Evolutionary conservation across 2,329 filamentous ascomycete genomes (phyloP).

Genomic region (Arachnomyces sp.): DNA sequence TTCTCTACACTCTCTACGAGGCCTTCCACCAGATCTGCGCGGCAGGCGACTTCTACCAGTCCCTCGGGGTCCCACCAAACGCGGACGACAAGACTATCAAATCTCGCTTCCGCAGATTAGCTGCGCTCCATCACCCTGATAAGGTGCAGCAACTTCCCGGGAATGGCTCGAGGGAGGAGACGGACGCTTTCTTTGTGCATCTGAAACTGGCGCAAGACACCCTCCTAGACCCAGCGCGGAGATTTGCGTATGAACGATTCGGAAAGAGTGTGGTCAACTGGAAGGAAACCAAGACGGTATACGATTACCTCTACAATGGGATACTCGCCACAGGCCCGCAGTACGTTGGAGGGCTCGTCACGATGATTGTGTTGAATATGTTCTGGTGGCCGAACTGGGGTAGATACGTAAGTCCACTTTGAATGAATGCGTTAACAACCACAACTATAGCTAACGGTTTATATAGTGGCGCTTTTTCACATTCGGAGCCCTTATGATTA

Average conservation of each 20-base stretch:
- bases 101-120: constrained; percentile 71
- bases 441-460: constrained; percentile 1
- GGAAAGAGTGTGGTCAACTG: constrained; percentile 63
- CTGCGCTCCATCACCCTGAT: constrained; percentile 68
- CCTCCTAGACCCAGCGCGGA: constrained; percentile 62
- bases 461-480: constrained; percentile 44
- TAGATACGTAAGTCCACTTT: constrained; percentile 34
- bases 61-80: constrained; percentile 60
- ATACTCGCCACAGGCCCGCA: constrained; percentile 38
- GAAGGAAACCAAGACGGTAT: constrained; percentile 48
- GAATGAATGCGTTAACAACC: constrained; percentile 9
- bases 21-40: constrained; percentile 70
- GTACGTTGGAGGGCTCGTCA: constrained; percentile 31
- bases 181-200: constrained; percentile 61
- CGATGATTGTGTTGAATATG: constrained; percentile 30
- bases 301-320: constrained; percentile 64
- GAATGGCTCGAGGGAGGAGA: constrained; percentile 20
- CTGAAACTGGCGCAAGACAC: constrained; percentile 78
- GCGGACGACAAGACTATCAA: constrained; percentile 72
- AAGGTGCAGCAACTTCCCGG: constrained; percentile 48
- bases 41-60: constrained; percentile 67
- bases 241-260: constrained; percentile 86
- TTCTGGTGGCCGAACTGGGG: constrained; percentile 36
- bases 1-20: constrained; percentile 87
- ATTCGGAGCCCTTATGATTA: constrained; percentile 45